These are phyloP conservation scores for Melanomma pulvis-pyrius DNA, from an alignment of 495 filamentous ascomycete species.

Conservation along the genomic window DNA sequence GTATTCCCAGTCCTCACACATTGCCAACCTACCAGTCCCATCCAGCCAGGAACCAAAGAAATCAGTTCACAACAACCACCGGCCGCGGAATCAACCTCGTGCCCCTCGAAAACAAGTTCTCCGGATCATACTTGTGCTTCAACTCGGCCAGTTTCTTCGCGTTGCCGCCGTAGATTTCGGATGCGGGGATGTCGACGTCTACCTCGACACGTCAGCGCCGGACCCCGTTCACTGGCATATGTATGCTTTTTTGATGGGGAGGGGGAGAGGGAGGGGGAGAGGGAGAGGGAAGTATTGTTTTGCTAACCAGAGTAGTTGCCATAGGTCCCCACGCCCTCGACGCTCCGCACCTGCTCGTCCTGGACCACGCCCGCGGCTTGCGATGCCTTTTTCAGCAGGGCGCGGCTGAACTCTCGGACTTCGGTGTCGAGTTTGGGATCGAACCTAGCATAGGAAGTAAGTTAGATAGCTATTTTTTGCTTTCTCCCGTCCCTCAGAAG, in stretches of 20 bases:
- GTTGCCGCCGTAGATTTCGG: constrained; percentile 54
- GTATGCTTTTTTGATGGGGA: no score
- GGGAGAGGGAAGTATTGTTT: background rate
- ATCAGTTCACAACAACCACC: constrained; percentile 26
- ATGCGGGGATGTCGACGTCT: constrained; percentile 40
- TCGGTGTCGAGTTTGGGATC: constrained; percentile 29
- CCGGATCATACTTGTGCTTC: constrained; percentile 59
- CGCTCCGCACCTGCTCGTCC: constrained; percentile 39
- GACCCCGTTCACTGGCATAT: background rate
- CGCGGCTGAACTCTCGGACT: constrained; percentile 21
- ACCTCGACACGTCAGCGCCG: background rate
- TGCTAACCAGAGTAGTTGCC: constrained; percentile 44
- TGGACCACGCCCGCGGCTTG: constrained; percentile 27
- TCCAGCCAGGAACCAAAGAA: no score
- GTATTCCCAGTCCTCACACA: no score
- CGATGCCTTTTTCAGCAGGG: constrained; percentile 25
- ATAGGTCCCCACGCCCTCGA: constrained; percentile 46
- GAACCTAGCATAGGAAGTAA: constrained; percentile 13
- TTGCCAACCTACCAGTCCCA: no score
- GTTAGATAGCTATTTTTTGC: background rate
- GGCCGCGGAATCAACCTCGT: constrained; percentile 16
- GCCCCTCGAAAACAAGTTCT: constrained; percentile 52
- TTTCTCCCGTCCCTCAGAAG: background rate
- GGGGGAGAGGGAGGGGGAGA: no score
- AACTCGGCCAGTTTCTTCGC: constrained; percentile 49